Evolutionary conservation across 257 asterid species (phyloP).

Genomic region (Nyctanthes arbortristis): DNA sequence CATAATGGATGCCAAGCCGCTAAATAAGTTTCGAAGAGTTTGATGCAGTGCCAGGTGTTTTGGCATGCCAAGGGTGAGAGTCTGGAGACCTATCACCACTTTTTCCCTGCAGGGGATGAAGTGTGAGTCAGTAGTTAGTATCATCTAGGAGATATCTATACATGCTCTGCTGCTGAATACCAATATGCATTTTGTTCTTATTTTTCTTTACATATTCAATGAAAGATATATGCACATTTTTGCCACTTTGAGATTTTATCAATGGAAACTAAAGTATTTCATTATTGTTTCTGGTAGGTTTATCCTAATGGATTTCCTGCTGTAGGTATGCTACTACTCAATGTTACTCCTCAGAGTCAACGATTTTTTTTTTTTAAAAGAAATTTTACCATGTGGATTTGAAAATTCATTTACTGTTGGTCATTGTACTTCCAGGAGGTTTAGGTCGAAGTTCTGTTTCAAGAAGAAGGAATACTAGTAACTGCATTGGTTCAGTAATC

Average conservation of each 20-base stretch:
- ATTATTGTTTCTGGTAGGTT: conserved; percentile 42
- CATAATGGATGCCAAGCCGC: not conserved
- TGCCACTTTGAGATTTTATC: not conserved
- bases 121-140: not conserved
- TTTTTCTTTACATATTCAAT: not conserved
- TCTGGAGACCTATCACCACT: not conserved
- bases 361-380: not conserved
- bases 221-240: not conserved
- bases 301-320: conserved; percentile 51
- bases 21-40: not conserved
- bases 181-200: conserved; percentile 11
- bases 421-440: conserved; percentile 43
- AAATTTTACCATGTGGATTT: not conserved
- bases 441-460: conserved; percentile 32
- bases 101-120: not conserved
- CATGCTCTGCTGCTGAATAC: conserved; percentile 5
- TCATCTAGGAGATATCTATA: not conserved
- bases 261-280: conserved; percentile 29
- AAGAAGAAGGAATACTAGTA: conserved; percentile 42
- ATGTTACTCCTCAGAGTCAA: conserved; percentile 18
- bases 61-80: not conserved
- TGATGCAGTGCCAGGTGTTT: not conserved
- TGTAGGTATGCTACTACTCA: conserved; percentile 49
- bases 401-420: too few relatives aligned
- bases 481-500: conserved; percentile 71